Conservation (phyloP, 140 eudicot genomes). For the Oenanthe javanica region DNA sequence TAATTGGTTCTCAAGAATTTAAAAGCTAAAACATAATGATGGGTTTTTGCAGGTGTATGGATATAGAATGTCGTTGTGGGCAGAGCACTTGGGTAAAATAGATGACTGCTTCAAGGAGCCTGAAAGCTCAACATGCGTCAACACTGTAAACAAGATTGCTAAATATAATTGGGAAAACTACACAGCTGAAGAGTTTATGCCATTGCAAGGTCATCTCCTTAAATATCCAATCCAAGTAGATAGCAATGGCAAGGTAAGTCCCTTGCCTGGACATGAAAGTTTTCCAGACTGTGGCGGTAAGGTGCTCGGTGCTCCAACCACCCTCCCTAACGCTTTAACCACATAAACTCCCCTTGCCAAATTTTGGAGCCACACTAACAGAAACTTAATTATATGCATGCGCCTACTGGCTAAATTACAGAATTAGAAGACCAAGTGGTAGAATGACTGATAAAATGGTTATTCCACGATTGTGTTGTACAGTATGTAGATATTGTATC, state of each 20-base stretch:
- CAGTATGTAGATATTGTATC: background rate
- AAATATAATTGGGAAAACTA: slow-evolving; percentile 62
- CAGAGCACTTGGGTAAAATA: slow-evolving; percentile 60
- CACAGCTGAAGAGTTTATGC: slow-evolving; percentile 40
- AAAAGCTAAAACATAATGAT: background rate
- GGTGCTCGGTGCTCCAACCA: slow-evolving; percentile 57
- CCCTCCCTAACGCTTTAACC: slow-evolving; percentile 75
- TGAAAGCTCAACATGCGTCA: slow-evolving; percentile 37
- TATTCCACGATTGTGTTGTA: background rate
- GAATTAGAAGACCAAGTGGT: background rate
- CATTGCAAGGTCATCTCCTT: slow-evolving; percentile 76
- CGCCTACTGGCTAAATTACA: background rate
- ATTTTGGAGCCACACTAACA: background rate
- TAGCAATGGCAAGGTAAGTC: slow-evolving; percentile 45
- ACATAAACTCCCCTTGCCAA: slow-evolving; percentile 26
- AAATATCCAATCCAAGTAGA: slow-evolving; percentile 61
- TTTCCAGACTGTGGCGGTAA: slow-evolving; percentile 85
- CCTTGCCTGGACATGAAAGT: slow-evolving; percentile 54
- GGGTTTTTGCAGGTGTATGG: slow-evolving; percentile 56
- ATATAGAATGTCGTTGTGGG: slow-evolving; percentile 90
- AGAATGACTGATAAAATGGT: background rate
- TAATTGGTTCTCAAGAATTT: background rate
- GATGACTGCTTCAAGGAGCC: slow-evolving; percentile 57
- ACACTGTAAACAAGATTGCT: slow-evolving; percentile 49
- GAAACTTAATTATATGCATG: background rate